Evolutionary conservation across 768 basidiomycete genomes (phyloP).

Genomic region (Tephrocybe sp.): DNA sequence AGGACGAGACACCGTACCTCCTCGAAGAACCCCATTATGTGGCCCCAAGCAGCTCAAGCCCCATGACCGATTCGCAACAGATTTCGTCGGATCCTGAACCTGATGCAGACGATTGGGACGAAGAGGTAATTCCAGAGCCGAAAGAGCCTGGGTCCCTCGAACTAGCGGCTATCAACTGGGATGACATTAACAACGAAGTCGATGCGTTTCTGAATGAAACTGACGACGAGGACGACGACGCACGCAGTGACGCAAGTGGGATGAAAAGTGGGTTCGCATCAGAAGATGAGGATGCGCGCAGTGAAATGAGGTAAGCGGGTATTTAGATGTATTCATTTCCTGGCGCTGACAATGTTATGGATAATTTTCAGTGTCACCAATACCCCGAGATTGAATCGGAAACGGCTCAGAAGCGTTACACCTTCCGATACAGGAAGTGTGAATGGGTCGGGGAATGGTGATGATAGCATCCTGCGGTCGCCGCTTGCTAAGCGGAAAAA

Average conservation of each 20-base stretch:
- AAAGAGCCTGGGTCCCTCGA: conserved; percentile 38
- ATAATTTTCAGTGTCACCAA: conserved; percentile 31
- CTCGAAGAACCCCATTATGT: conserved; percentile 55
- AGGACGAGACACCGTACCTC: conserved; percentile 76
- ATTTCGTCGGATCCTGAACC: conserved; percentile 67
- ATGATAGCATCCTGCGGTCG: conserved; percentile 52
- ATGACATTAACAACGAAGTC: conserved; percentile 81
- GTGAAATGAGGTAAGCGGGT: conserved; percentile 28
- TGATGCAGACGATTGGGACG: conserved; percentile 68
- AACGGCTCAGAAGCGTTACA: conserved; percentile 69
- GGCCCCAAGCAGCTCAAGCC: conserved; percentile 30
- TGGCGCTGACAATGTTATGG: conserved; percentile 2
- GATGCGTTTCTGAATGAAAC: conserved; percentile 85
- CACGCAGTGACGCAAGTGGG: conserved; percentile 38
- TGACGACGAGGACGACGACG: conserved; percentile 59
- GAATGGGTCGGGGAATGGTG: conserved; percentile 31
- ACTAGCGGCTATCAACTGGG: conserved; percentile 72
- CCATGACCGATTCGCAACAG: conserved; percentile 38
- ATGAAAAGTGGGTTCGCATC: conserved; percentile 41
- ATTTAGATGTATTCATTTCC: neutral
- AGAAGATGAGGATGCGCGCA: conserved; percentile 59
- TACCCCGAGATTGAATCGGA: conserved; percentile 52
- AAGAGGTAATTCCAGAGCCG: conserved; percentile 29
- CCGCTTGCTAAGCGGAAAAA: conserved; percentile 82
- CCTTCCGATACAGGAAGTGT: conserved; percentile 53